Base-by-base conservation (phyloP, 306 rosid species). In the Delonix regia region DNA sequence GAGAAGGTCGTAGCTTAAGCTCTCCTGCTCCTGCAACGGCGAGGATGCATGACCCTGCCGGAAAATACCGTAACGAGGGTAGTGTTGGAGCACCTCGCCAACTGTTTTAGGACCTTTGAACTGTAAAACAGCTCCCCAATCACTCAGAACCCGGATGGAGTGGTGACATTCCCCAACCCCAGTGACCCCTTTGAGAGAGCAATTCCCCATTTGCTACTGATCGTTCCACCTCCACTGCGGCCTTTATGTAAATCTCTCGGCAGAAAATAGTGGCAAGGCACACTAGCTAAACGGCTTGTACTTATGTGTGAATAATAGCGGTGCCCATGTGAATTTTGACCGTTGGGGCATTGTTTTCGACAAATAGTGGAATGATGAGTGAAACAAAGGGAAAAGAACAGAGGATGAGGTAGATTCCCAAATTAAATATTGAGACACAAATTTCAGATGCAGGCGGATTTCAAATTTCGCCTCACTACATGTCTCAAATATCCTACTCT, bases 321-420 rank as follows among this genome's bases (percentile, higher is more conserved):
- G 90, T 64, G 81, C 79, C 86, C 86, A 88, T 84, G 94, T 91
- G 97, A 86, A 73, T 81, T 67, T 82, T 86, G 84, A 88, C 97
- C 90, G 94, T 89, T 91, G 88, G 83, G 81, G 73, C 56, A 77
- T 76, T 85, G 53, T 33, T 82, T 61, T 78, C 76, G 78, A 71
- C 39, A 16, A 51, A 52, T 30, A 18, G 34, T 64, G 49, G 49
- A 64, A 56, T 49, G 75, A 19, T 14, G 49, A 74, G 48, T 27
- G 71, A 82, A 80, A 82, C 87, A 80, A 74, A 76, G 83, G 84
- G 69, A 74, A 87, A 85, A 81, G 74, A 87, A 87, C 84, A 85
- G 90, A 78, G 47, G 24, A 45, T 69, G 69, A 75, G 80, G 78
- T 78, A 57, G 83, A 88, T 79, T 85, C 66, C 22, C 41, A n/a